A percentile compares a stretch with the other conserved stretches of the same genome.
These are phyloP conservation scores for Cladosporium phlei DNA, from an alignment of 2,329 filamentous ascomycete species.

Conservation along the genomic window DNA sequence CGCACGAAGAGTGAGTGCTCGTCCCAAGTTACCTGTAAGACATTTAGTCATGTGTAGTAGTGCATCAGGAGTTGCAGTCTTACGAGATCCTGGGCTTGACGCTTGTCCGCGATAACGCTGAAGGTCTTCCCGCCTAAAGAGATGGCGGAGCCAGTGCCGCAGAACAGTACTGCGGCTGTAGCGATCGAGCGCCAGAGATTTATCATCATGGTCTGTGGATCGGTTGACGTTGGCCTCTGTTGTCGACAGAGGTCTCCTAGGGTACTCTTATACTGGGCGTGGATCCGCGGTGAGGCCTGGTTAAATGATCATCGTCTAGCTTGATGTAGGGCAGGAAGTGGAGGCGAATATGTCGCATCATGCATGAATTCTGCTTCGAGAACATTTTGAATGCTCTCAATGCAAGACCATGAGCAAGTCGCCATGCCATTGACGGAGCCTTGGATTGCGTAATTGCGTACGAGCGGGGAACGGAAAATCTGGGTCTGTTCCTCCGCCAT, in stretches of 20 bases:
- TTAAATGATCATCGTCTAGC: not conserved
- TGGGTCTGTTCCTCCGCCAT: not conserved
- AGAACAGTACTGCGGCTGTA: not conserved
- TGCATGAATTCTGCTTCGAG: not conserved
- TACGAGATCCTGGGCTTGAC: constrained; percentile 5
- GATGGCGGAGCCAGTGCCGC: not conserved
- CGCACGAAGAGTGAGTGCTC: constrained; percentile 62
- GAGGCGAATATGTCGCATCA: not conserved
- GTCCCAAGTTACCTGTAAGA: not conserved
- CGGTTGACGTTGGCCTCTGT: too few species aligned
- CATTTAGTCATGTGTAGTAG: not conserved
- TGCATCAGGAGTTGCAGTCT: not conserved
- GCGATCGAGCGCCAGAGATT: not conserved
- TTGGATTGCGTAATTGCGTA: not conserved
- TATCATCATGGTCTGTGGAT: not conserved
- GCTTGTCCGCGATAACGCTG: not conserved
- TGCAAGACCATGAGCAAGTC: not conserved
- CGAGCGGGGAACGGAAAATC: constrained; percentile 12
- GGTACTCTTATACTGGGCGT: not conserved
- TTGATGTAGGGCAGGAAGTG: not conserved
- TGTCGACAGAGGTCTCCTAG: too few species aligned
- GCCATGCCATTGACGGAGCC: constrained; percentile 4
- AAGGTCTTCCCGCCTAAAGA: not conserved
- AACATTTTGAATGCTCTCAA: not conserved
- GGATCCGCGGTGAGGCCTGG: not conserved